These are phyloP conservation scores for Eucalyptus brandiana DNA, from an alignment of 345 rosid genomes.

Conservation along the genomic window DNA sequence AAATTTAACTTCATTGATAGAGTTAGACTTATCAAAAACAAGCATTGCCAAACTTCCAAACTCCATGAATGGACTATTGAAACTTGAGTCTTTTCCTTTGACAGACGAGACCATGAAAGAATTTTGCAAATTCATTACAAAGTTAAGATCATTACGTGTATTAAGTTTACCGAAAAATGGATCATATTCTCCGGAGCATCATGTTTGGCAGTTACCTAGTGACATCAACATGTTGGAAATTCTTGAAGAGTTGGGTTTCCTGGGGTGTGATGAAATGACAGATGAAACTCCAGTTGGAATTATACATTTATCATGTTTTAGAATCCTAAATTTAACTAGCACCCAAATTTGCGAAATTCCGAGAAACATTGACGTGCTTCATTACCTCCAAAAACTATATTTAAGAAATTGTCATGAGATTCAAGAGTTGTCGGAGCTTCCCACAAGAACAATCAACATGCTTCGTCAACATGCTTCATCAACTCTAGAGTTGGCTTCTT, in stretches of 20 bases:
- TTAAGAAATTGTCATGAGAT: too few species aligned
- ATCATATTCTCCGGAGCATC: background rate
- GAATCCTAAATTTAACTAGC: background rate
- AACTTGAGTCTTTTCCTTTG: fast-evolving
- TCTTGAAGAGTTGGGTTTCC: background rate
- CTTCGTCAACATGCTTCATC: background rate
- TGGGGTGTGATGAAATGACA: fast-evolving
- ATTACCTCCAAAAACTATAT: too few species aligned
- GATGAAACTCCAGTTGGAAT: background rate
- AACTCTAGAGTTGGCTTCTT: background rate
- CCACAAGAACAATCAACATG: too few species aligned
- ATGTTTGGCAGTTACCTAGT: background rate
- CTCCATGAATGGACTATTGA: too few species aligned
- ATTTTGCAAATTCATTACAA: background rate
- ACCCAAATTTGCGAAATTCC: background rate
- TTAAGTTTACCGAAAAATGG: background rate
- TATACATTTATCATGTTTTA: background rate
- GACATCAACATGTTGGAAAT: background rate
- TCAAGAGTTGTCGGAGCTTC: too few species aligned
- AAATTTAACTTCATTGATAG: background rate
- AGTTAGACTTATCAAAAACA: background rate
- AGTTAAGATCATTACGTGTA: background rate
- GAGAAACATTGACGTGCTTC: fast-evolving
- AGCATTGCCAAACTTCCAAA: background rate
- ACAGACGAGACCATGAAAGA: fast-evolving